A percentile compares a stretch with the other conserved stretches of the same genome.
phyloP scores from a whole-genome alignment of 768 basidiomycete genomes.

The Lactifluus volemus region DNA sequence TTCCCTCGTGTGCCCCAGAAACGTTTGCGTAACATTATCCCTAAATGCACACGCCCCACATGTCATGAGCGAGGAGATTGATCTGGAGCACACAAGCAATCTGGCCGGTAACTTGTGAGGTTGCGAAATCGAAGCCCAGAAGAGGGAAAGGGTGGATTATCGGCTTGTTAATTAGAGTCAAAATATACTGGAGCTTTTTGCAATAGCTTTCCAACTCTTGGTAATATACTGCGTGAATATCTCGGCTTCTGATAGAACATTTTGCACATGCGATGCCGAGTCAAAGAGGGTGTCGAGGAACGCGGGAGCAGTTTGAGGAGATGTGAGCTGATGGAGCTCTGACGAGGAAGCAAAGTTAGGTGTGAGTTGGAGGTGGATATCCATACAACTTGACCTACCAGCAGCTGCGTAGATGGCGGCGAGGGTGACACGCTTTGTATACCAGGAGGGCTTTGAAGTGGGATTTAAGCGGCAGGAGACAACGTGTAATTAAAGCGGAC shows the following conservation, averaged over 20 bases:
- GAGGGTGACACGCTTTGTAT: conserved; percentile 54
- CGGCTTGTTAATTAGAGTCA: conserved; percentile 16
- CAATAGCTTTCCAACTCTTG: conserved; percentile 65
- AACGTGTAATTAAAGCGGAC: conserved; percentile 15
- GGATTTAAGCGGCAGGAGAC: background rate
- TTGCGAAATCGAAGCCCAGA: background rate
- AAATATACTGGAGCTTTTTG: conserved; percentile 55
- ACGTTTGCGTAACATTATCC: background rate
- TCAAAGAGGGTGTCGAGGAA: conserved; percentile 63
- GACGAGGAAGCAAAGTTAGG: background rate
- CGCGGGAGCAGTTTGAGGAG: conserved; percentile 52
- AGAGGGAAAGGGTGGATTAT: background rate
- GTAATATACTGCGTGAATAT: conserved; percentile 53
- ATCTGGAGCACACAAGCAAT: background rate
- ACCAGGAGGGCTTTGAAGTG: conserved; percentile 57
- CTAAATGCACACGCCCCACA: background rate
- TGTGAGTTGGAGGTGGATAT: background rate
- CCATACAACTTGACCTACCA: conserved; percentile 31
- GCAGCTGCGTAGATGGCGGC: conserved; percentile 66
- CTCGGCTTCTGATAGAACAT: conserved; percentile 41
- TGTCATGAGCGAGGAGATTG: background rate
- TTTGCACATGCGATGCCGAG: conserved; percentile 36
- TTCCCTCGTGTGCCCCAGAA: background rate
- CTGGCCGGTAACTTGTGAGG: background rate
- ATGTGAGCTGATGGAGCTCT: conserved; percentile 77